Conservation (phyloP, 225 moss, liverwort and hornwort species). For the Bryum argenteum region DNA sequence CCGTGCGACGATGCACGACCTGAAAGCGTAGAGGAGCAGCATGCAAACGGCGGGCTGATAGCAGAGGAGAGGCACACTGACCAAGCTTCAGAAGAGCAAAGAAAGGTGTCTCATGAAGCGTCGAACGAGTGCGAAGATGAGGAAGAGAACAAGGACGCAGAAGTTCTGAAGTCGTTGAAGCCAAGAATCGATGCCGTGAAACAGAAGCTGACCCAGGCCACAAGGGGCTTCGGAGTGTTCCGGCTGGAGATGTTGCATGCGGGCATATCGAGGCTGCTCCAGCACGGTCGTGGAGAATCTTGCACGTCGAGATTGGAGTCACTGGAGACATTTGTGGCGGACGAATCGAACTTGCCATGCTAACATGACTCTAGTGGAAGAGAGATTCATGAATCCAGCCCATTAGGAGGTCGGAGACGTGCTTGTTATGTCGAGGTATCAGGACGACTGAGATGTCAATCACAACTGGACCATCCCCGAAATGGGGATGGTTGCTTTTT, state of each 20-base stretch:
- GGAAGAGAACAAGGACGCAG: conserved; percentile 39
- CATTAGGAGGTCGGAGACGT: neutral
- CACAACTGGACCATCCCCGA: too few species aligned
- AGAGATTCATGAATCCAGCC: neutral
- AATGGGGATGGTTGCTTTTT: too few species aligned
- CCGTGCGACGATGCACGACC: conserved; percentile 34
- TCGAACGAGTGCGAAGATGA: conserved; percentile 42
- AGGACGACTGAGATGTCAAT: neutral
- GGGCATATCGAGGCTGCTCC: conserved; percentile 55
- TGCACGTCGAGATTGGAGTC: conserved; percentile 50
- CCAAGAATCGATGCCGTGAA: conserved; percentile 51
- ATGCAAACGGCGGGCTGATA: conserved; percentile 31
- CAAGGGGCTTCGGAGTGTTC: conserved; percentile 67
- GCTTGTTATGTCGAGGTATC: neutral
- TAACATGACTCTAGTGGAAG: conserved; percentile 8
- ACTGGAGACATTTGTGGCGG: conserved; percentile 50
- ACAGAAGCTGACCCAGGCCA: conserved; percentile 51
- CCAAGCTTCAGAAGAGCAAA: conserved; percentile 34
- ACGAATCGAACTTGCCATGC: conserved; percentile 39
- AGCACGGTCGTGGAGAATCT: conserved; percentile 46
- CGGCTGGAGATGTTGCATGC: conserved; percentile 79
- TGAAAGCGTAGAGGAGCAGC: conserved; percentile 39
- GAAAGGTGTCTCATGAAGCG: conserved; percentile 29
- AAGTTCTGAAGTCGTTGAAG: conserved; percentile 46
- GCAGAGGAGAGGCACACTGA: conserved; percentile 24